A percentile compares a stretch with the other conserved stretches of the same genome.
Evolutionary conservation across 2,329 filamentous ascomycete species (phyloP).

Genomic region (Pseudogymnoascus sp.): DNA sequence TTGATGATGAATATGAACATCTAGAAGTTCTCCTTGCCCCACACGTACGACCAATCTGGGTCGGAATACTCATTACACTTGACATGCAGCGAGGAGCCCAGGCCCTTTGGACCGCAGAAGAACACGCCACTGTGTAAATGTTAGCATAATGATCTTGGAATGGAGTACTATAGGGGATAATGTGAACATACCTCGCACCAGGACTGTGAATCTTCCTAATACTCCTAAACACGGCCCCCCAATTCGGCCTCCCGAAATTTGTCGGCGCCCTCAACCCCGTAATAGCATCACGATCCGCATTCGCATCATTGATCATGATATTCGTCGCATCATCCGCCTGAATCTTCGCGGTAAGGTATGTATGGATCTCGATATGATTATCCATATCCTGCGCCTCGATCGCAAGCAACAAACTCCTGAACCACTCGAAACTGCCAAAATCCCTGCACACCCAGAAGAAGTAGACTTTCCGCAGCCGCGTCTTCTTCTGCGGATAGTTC

Average conservation of each 20-base stretch:
- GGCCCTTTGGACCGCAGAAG: slow-evolving; percentile 75
- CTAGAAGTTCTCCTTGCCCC: slow-evolving; percentile 46
- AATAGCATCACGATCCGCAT: slow-evolving; percentile 75
- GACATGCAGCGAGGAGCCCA: slow-evolving; percentile 68
- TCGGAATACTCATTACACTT: slow-evolving; percentile 87
- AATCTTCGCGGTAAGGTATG: slow-evolving; percentile 80
- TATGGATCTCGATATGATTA: slow-evolving; percentile 81
- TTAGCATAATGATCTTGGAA: slow-evolving; percentile 80
- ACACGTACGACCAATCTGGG: slow-evolving; percentile 51
- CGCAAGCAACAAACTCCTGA: slow-evolving; percentile 70
- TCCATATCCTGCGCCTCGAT: slow-evolving; percentile 82
- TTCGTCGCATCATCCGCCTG: slow-evolving; percentile 79
- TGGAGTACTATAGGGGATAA: slow-evolving; percentile 73
- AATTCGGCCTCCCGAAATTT: slow-evolving; percentile 80
- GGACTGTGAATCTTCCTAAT: slow-evolving; percentile 71
- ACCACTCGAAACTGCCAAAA: slow-evolving; percentile 85
- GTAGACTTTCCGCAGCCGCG: slow-evolving; percentile 74
- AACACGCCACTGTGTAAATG: slow-evolving; percentile 50
- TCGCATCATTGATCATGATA: slow-evolving; percentile 87
- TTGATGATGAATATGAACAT: neutral
- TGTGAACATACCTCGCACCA: slow-evolving; percentile 70
- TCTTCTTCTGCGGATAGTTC: slow-evolving; percentile 77
- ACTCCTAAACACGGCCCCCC: slow-evolving; percentile 82
- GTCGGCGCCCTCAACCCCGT: slow-evolving; percentile 74
- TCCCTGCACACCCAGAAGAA: slow-evolving; percentile 91